These are phyloP conservation scores for Metschnikowia lochheadii DNA, from an alignment of 805 yeast species.

Conservation along the genomic window DNA sequence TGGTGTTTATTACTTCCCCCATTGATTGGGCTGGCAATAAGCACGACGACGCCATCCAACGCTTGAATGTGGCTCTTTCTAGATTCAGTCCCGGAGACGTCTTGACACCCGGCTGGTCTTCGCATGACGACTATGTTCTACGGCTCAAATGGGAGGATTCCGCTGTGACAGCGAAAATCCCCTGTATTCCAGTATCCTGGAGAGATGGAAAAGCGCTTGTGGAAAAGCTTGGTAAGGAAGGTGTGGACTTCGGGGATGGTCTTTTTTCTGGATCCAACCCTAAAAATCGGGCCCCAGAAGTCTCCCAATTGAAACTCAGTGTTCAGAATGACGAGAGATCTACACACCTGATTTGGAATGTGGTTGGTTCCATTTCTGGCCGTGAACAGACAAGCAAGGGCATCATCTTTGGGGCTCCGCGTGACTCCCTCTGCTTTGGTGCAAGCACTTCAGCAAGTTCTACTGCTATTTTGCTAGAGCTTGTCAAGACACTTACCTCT, in stretches of 20 bases:
- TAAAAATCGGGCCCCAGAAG: slow-evolving; percentile 5
- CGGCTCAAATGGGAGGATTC: slow-evolving; percentile 45
- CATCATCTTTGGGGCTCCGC: slow-evolving; percentile 73
- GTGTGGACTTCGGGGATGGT: slow-evolving; percentile 28
- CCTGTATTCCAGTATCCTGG: slow-evolving; percentile 75
- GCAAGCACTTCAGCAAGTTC: slow-evolving; percentile 71
- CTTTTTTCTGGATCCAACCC: slow-evolving; percentile 24
- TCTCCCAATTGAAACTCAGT: slow-evolving; percentile 22
- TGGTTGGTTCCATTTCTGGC: slow-evolving; percentile 74
- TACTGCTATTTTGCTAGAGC: slow-evolving; percentile 64
- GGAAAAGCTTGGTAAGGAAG: slow-evolving; percentile 26
- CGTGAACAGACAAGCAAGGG: slow-evolving; percentile 73
- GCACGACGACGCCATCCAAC: slow-evolving; percentile 44
- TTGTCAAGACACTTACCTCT: slow-evolving; percentile 63
- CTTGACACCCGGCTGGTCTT: slow-evolving; percentile 71
- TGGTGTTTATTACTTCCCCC: slow-evolving; percentile 53
- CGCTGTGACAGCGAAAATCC: slow-evolving; percentile 60
- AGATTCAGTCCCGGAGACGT: slow-evolving; percentile 73
- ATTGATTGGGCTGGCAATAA: slow-evolving; percentile 16
- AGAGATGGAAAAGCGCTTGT: slow-evolving; percentile 49
- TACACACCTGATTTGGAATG: slow-evolving; percentile 71
- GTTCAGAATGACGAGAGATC: slow-evolving; percentile 42
- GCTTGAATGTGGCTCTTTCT: slow-evolving; percentile 54
- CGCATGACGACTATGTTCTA: slow-evolving; percentile 36
- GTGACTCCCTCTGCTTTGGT: slow-evolving; percentile 79